Base-by-base conservation (phyloP, 2,329 filamentous ascomycete species). In the Annulohypoxylon truncatum region DNA sequence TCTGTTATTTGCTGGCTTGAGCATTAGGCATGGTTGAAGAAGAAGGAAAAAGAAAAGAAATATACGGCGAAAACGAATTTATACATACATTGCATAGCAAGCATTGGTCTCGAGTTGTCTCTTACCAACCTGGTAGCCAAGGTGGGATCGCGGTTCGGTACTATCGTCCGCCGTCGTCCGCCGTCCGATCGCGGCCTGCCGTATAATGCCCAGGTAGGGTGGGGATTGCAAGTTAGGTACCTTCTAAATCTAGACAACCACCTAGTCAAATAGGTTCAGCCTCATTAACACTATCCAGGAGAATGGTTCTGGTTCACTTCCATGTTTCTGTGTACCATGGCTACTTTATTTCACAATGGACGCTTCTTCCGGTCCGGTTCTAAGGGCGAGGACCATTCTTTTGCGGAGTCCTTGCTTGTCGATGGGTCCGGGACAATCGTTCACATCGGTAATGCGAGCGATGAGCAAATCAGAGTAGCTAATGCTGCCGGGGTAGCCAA, bases 261-360 rank as follows among this genome's bases (percentile, higher is more conserved):
- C 42, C 3, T 33, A 31, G 18, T 18, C 10, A 58, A 55, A 33
- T 13, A 57, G 20, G 18, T 51, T 9, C 12, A 38, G 46, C 12
- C 29, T 42, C 8, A 46, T 40, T 50, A 7, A 29, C 22, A 24
- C 29, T 4, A 12, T 18, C 13, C 5, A 24, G 28, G 33, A 13
- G 20, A 10, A 20, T 35, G 28, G 7, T 65, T 56, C 22, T 4
- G 2, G 6, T 13, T n/a, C 22, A 24, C 6, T 46, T 40, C 13
- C 9, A 3, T 3, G 48, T 22, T 12, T 47, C 0, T 3, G 1
- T 6, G 42, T 15, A 56, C 61, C 9, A 88, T 82, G 47, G 81
- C 77, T 60, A 85, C 80, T 57, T 87, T 91, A 29, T 90, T 88
- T 8, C 81, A 79, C 50, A 83, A 81, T 2, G 85, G 88, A 81